These are phyloP conservation scores for Sphagnum contortum DNA, from an alignment of 225 moss, liverwort and hornwort species.

Conservation along the genomic window DNA sequence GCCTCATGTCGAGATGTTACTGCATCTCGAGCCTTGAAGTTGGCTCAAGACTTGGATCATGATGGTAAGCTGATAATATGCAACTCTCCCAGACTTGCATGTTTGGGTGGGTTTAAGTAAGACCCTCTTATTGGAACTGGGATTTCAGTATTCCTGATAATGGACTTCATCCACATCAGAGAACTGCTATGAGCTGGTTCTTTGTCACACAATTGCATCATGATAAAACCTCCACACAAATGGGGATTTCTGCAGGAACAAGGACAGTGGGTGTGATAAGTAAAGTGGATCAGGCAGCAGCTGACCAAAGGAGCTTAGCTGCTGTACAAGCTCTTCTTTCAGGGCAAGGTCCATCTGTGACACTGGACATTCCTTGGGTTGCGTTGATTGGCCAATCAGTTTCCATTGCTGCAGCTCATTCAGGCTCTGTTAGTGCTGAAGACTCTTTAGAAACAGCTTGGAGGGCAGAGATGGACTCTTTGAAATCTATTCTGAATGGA, in stretches of 20 bases:
- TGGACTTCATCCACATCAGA: too few species aligned
- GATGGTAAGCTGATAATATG: slow-evolving; percentile 43
- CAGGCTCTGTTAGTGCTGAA: slow-evolving; percentile 40
- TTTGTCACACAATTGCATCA: too few species aligned
- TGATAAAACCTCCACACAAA: background rate
- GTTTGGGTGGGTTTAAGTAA: too few species aligned
- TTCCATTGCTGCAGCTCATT: slow-evolving; percentile 93
- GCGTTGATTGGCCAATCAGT: slow-evolving; percentile 97
- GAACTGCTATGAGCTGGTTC: too few species aligned
- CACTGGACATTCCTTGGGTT: slow-evolving; percentile 91
- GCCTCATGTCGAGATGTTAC: slow-evolving; percentile 81
- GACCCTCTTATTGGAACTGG: too few species aligned
- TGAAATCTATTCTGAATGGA: slow-evolving; percentile 69
- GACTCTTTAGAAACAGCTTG: slow-evolving; percentile 92
- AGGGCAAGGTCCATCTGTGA: slow-evolving; percentile 83
- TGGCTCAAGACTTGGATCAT: slow-evolving; percentile 91
- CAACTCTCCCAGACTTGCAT: too few species aligned
- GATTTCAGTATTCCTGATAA: too few species aligned
- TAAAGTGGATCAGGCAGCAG: slow-evolving; percentile 96
- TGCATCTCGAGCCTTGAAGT: slow-evolving; percentile 79
- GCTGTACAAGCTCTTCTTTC: slow-evolving; percentile 97
- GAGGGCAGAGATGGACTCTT: slow-evolving; percentile 90
- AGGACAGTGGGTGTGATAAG: slow-evolving; percentile 98
- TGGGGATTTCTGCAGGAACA: slow-evolving; percentile 39
- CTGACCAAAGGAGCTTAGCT: slow-evolving; percentile 87